Percentiles rank a stretch among this genome's conserved stretches.
Evolutionary conservation across 2,329 filamentous ascomycete genomes (phyloP).

Genomic region (Botrytis byssoidea): DNA sequence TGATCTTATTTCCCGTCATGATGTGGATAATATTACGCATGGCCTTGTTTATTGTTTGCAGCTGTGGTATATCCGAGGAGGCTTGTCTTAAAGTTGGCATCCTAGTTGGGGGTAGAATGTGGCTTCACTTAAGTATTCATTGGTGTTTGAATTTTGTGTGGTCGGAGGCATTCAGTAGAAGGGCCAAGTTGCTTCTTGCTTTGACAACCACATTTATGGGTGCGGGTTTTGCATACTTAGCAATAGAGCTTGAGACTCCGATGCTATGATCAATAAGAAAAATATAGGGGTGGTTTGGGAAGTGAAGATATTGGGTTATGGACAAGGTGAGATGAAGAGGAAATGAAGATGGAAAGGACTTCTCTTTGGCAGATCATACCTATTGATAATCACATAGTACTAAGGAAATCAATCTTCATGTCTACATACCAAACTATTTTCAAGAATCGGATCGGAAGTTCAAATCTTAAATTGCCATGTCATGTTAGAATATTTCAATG

Average conservation of each 20-base stretch:
- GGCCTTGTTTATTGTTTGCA: neutral
- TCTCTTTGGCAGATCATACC: neutral
- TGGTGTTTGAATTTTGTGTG: neutral
- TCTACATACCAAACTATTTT: neutral
- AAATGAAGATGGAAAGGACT: neutral
- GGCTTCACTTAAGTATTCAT: neutral
- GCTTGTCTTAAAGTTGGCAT: neutral
- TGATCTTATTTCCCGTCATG: neutral
- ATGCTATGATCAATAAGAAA: neutral
- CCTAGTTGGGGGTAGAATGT: neutral
- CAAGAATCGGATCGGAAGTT: neutral
- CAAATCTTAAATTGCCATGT: neutral
- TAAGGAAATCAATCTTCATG: neutral
- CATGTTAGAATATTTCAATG: neutral
- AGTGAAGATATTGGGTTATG: neutral
- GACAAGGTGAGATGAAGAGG: neutral
- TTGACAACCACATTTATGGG: neutral
- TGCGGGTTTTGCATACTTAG: neutral
- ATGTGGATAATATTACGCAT: neutral
- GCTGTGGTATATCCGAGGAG: neutral
- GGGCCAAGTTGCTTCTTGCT: neutral
- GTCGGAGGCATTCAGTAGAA: neutral
- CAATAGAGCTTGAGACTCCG: neutral
- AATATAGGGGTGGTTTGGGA: neutral
- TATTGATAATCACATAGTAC: neutral